Conservation (phyloP, 176 grass and related monocot genomes). For the Aegilops bicornis region DNA sequence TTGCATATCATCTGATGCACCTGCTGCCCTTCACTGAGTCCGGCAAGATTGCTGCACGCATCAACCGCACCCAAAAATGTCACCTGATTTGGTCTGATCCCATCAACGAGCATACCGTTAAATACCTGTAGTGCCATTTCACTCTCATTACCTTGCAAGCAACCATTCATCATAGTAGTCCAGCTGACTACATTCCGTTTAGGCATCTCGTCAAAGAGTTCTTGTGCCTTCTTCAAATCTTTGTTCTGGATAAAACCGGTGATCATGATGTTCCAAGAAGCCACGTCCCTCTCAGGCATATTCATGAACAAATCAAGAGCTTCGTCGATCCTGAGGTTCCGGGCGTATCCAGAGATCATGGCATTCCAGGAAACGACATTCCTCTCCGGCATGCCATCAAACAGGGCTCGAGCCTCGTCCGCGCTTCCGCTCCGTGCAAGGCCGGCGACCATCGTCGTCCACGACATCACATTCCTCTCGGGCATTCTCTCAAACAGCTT, state of each 20-base stretch:
- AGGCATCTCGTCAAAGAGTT: constrained; percentile 51
- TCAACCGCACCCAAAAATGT: constrained; percentile 65
- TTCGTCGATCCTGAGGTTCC: constrained; percentile 40
- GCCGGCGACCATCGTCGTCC: constrained; percentile 54
- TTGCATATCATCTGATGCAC: constrained; percentile 79
- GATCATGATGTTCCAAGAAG: constrained; percentile 56
- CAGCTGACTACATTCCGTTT: constrained; percentile 55
- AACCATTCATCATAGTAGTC: constrained; percentile 86
- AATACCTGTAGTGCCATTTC: constrained; percentile 51
- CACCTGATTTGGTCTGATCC: constrained; percentile 70
- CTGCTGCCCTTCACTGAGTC: constrained; percentile 65
- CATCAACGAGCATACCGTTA: constrained; percentile 44
- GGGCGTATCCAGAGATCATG: constrained; percentile 51
- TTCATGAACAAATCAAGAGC: constrained; percentile 37
- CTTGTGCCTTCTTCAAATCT: constrained; percentile 35
- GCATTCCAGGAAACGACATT: constrained; percentile 58
- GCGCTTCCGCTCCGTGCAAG: constrained; percentile 37
- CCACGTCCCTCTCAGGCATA: constrained; percentile 45
- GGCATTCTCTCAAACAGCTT: constrained; percentile 47
- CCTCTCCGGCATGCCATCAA: constrained; percentile 46
- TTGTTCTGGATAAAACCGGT: constrained; percentile 56
- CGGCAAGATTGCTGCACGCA: constrained; percentile 59
- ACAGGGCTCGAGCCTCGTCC: constrained; percentile 35
- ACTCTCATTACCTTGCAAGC: constrained; percentile 52
- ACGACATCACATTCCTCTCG: constrained; percentile 42